Conservation (phyloP, 192 early-diverging fungal genomes). For the Phlyctochytrium planicorne region DNA sequence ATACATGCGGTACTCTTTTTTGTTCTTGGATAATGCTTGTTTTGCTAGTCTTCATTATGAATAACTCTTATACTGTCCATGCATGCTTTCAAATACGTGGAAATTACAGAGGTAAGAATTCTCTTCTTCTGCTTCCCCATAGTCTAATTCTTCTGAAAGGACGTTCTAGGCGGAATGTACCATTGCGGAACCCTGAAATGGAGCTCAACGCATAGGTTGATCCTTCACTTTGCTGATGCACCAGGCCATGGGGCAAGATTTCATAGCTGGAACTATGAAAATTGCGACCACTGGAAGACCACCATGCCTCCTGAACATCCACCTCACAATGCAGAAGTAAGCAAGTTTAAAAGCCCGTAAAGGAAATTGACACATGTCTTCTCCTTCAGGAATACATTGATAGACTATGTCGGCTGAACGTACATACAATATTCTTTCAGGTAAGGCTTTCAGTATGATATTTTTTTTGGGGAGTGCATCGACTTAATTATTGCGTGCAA, state of each 20-base stretch:
- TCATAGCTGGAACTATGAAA: background rate
- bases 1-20: constrained; percentile 4
- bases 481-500: background rate
- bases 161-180: background rate
- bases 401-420: background rate
- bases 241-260: background rate
- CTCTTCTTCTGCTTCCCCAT: no score
- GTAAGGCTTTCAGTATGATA: background rate
- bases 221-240: background rate
- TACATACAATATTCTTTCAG: background rate
- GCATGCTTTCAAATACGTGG: no score
- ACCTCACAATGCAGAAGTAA: background rate
- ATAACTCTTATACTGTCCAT: no score
- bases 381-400: background rate
- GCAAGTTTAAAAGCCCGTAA: background rate
- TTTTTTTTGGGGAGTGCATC: background rate
- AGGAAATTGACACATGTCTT: background rate
- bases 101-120: no score
- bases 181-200: background rate
- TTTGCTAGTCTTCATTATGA: no score
- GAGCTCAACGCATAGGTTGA: background rate
- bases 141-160: background rate
- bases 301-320: background rate
- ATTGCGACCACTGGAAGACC: background rate
- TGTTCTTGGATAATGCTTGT: no score